Evolutionary conservation across 768 basidiomycete species (phyloP).

Genomic region (Lactifluus echinatus): DNA sequence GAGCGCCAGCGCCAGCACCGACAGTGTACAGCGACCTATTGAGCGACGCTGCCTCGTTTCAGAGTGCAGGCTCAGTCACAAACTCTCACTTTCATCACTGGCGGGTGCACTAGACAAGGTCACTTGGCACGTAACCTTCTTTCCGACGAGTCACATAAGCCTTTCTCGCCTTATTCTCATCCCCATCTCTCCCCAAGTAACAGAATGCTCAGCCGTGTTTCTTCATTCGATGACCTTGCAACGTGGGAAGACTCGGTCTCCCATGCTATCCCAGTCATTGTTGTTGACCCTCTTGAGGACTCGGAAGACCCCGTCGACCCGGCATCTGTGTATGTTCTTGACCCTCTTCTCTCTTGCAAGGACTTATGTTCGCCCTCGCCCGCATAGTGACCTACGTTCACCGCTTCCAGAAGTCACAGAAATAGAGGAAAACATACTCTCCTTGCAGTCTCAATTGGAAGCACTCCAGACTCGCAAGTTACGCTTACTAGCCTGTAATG

Average conservation of each 20-base stretch:
- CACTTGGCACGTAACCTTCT: not conserved
- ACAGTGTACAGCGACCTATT: not conserved
- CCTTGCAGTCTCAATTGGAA: conserved; percentile 23
- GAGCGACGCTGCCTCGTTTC: too few relatives aligned
- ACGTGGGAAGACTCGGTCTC: conserved; percentile 21
- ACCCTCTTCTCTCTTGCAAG: not conserved
- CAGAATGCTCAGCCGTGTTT: conserved; percentile 20
- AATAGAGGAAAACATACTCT: conserved; percentile 23
- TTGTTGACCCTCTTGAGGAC: conserved; percentile 16
- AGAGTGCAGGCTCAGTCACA: not conserved
- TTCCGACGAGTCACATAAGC: not conserved
- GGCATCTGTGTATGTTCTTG: conserved; percentile 8
- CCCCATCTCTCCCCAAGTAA: not conserved
- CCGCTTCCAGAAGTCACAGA: conserved; percentile 21
- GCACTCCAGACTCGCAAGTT: conserved; percentile 21
- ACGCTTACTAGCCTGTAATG: conserved; percentile 22
- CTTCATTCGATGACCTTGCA: conserved; percentile 22
- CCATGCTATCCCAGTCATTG: conserved; percentile 15
- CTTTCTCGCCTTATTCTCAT: not conserved
- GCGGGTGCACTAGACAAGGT: not conserved
- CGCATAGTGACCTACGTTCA: conserved; percentile 24
- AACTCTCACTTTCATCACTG: not conserved
- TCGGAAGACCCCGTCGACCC: conserved; percentile 17
- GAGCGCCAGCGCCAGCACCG: not conserved
- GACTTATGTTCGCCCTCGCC: not conserved